These are phyloP conservation scores for Rhodamnia argentea DNA, from an alignment of 345 rosid species.

Conservation along the genomic window DNA sequence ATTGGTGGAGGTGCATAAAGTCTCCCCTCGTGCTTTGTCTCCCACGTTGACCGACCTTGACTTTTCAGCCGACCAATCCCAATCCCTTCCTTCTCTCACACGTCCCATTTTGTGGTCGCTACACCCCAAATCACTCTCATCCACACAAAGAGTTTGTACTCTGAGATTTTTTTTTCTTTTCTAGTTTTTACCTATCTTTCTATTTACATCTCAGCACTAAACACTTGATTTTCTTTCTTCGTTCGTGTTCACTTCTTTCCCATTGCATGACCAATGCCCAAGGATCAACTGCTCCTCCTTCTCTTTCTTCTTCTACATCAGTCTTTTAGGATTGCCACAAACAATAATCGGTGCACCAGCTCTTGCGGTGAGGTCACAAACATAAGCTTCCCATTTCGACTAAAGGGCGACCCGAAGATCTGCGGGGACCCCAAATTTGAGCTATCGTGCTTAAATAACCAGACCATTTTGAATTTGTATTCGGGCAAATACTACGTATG, in stretches of 20 bases:
- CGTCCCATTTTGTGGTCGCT: background rate
- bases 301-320: background rate
- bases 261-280: background rate
- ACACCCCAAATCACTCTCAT: background rate
- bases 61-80: background rate
- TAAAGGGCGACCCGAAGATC: too few relatives aligned
- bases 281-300: background rate
- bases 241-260: background rate
- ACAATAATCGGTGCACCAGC: too few relatives aligned
- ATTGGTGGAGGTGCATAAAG: fast-evolving
- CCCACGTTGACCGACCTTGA: background rate
- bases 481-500: too few relatives aligned
- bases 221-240: background rate
- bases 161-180: background rate
- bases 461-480: too few relatives aligned
- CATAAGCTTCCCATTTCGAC: too few relatives aligned
- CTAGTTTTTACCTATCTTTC: background rate
- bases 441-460: too few relatives aligned
- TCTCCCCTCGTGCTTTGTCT: background rate
- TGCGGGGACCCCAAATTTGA: too few relatives aligned
- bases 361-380: too few relatives aligned
- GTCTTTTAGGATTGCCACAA: too few relatives aligned
- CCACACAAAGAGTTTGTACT: background rate
- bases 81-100: background rate
- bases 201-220: background rate